A percentile compares a stretch with the other conserved stretches of the same genome.
Evolutionary conservation across 106 monocot genomes (phyloP).

Genomic region (Phalaenopsis aphrodite): DNA sequence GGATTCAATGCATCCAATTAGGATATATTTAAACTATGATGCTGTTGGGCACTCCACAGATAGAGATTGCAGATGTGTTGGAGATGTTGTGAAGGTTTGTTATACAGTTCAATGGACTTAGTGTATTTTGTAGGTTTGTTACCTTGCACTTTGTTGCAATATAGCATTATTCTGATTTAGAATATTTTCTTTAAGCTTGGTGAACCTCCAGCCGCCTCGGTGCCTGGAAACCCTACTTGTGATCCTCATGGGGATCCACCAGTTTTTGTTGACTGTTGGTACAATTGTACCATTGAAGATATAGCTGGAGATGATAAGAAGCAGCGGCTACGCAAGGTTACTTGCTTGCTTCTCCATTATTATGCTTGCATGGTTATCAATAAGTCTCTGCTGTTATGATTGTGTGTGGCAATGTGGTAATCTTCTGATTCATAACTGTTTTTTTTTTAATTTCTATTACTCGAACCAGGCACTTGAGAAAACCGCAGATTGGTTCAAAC

Average conservation of each 20-base stretch:
- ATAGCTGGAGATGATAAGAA: slow-evolving; percentile 83
- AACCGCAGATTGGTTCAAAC: slow-evolving; percentile 91
- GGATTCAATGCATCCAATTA: slow-evolving; percentile 65
- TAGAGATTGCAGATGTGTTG: slow-evolving; percentile 76
- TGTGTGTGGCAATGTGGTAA: background rate
- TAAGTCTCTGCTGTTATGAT: background rate
- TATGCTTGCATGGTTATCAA: background rate
- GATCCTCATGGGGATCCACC: slow-evolving; percentile 83
- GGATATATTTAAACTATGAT: slow-evolving; percentile 95
- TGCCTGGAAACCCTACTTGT: slow-evolving; percentile 45
- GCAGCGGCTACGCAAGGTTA: slow-evolving; percentile 87
- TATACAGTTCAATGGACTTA: background rate
- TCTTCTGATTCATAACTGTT: background rate
- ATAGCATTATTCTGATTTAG: background rate
- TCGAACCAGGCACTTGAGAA: slow-evolving; percentile 67
- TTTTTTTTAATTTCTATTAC: background rate
- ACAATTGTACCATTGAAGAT: slow-evolving; percentile 91
- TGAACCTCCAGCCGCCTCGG: slow-evolving; percentile 54
- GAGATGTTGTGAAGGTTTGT: slow-evolving; percentile 79
- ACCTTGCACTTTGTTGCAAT: background rate
- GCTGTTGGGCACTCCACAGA: slow-evolving; percentile 89
- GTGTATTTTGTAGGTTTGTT: background rate
- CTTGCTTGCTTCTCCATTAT: background rate
- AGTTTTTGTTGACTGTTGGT: slow-evolving; percentile 85
- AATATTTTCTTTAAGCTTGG: slow-evolving; percentile 52